Evolutionary conservation across 495 filamentous ascomycete genomes (phyloP).

Genomic region (Aspergillus nidulans): DNA sequence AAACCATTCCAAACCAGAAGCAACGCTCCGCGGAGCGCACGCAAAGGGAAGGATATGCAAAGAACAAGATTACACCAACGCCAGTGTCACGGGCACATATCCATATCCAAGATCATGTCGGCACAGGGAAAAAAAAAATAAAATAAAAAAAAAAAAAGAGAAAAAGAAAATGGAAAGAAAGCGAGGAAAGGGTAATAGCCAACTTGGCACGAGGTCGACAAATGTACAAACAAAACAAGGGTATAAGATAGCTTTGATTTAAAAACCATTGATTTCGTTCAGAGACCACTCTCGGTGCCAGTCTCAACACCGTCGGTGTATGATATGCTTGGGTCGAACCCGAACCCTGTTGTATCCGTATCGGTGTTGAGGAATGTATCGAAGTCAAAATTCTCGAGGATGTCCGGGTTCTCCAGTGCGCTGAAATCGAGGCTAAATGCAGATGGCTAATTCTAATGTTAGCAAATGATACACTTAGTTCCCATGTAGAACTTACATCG

Average conservation of each 20-base stretch:
- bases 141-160: not conserved
- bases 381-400: constrained; percentile 93
- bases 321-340: constrained; percentile 47
- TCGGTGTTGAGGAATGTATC: constrained; percentile 82
- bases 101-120: constrained; percentile 24
- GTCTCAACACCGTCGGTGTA: constrained; percentile 51
- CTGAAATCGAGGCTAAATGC: constrained; percentile 59
- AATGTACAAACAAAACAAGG: constrained; percentile 44
- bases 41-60: constrained; percentile 24
- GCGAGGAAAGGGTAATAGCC: constrained; percentile 24
- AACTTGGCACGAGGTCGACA: constrained; percentile 16
- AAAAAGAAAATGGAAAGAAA: constrained; percentile 17
- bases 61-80: constrained; percentile 39
- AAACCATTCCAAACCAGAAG: constrained; percentile 10
- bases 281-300: constrained; percentile 43
- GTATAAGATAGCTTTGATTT: constrained; percentile 43
- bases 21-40: constrained; percentile 9
- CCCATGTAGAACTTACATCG: constrained; percentile 39
- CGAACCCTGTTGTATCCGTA: constrained; percentile 45
- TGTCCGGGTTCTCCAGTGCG: constrained; percentile 56
- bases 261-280: constrained; percentile 38
- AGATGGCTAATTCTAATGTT: constrained; percentile 21
- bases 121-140: constrained; percentile 17
- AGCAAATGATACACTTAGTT: constrained; percentile 10
- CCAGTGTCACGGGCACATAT: constrained; percentile 37